Evolutionary conservation across 2,329 filamentous ascomycete genomes (phyloP).

Genomic region (Phialophora chinensis): DNA sequence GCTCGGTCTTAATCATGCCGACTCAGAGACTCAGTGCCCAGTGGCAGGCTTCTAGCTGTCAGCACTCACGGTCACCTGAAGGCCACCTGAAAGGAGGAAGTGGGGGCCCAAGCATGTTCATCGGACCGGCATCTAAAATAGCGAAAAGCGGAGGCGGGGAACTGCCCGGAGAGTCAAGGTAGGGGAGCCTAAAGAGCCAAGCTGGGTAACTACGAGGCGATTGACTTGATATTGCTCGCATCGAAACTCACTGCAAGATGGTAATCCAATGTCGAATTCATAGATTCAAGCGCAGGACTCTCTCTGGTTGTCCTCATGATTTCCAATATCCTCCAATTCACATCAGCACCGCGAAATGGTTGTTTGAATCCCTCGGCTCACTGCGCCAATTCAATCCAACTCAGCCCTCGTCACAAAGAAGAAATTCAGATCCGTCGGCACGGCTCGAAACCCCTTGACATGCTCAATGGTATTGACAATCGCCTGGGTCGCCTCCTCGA

Average conservation of each 20-base stretch:
- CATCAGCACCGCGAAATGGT: not conserved
- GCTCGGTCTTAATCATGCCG: not conserved
- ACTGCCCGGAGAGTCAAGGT: not conserved
- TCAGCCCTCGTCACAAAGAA: slow-evolving; percentile 25
- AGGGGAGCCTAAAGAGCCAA: not conserved
- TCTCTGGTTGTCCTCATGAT: not conserved
- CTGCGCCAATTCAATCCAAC: slow-evolving; percentile 23
- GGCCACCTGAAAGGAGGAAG: not conserved
- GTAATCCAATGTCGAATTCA: not conserved
- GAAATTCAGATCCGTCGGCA: slow-evolving; percentile 26
- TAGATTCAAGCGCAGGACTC: not conserved
- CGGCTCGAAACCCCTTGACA: slow-evolving; percentile 16
- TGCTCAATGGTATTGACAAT: slow-evolving; percentile 27
- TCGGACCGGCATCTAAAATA: slow-evolving; percentile 9
- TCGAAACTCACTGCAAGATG: not conserved
- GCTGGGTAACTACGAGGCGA: too few species aligned
- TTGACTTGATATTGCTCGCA: not conserved
- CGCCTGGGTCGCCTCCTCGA: slow-evolving; percentile 25
- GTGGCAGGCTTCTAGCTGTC: not conserved
- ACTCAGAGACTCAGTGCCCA: not conserved
- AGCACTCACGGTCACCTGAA: not conserved
- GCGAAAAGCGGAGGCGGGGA: slow-evolving; percentile 3
- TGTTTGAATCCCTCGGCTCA: not conserved
- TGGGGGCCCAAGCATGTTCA: not conserved
- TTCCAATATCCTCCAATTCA: not conserved